phyloP scores from a whole-genome alignment of 768 basidiomycete species.

The Serendipita indica region DNA sequence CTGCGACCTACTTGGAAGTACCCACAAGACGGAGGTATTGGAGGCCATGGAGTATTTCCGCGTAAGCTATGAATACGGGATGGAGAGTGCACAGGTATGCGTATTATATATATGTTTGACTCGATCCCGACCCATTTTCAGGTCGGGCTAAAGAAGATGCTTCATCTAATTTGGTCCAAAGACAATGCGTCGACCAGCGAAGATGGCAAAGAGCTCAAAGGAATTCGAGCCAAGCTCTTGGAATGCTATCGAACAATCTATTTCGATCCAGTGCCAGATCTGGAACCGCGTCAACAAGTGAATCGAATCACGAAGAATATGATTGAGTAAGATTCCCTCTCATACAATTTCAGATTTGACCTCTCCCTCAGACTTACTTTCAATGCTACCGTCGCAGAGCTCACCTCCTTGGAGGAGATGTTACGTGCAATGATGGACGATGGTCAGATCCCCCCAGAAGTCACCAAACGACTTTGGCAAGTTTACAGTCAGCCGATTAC shows the following conservation, averaged over 20 bases:
- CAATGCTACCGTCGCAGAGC: constrained; percentile 80
- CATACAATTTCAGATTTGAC: not conserved
- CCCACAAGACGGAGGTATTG: constrained; percentile 65
- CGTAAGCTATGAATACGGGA: constrained; percentile 62
- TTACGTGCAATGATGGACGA: constrained; percentile 94
- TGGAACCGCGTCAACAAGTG: constrained; percentile 72
- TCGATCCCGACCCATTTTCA: constrained; percentile 22
- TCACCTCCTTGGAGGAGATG: constrained; percentile 93
- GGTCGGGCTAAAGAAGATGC: constrained; percentile 87
- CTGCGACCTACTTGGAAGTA: constrained; percentile 70
- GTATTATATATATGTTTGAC: not conserved
- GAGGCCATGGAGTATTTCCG: constrained; percentile 86
- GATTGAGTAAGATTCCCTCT: constrained; percentile 59
- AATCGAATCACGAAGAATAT: constrained; percentile 92
- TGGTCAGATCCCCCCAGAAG: constrained; percentile 63
- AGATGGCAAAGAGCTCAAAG: constrained; percentile 67
- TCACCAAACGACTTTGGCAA: constrained; percentile 87
- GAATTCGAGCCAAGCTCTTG: constrained; percentile 70
- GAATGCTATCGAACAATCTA: constrained; percentile 82
- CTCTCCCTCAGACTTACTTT: constrained; percentile 56
- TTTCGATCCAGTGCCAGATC: constrained; percentile 65
- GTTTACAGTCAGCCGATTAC: constrained; percentile 60
- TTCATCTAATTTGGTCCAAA: constrained; percentile 94
- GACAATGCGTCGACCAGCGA: constrained; percentile 74
- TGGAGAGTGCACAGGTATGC: constrained; percentile 59